These are phyloP conservation scores for Pseudocohnilembus persalinus DNA, from an alignment of 169 alveolate genomes.

Conservation along the genomic window DNA sequence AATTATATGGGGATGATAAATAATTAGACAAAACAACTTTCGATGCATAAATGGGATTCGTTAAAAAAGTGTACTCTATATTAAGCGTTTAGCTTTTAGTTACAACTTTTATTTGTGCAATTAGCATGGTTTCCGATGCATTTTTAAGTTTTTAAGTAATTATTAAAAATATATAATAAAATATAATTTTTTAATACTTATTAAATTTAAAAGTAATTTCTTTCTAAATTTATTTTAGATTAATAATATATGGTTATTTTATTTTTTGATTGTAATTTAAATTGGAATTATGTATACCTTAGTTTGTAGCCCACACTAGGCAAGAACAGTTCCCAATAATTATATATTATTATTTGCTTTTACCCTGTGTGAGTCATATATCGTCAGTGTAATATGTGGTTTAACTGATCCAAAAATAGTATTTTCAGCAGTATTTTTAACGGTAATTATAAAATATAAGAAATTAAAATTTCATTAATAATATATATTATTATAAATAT, in stretches of 20 bases:
- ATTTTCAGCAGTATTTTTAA: constrained; percentile 37
- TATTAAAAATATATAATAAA: no score
- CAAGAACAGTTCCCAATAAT: constrained; percentile 47
- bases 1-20: background rate
- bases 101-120: constrained; percentile 19
- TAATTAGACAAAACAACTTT: background rate
- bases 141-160: constrained; percentile 11
- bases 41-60: constrained; percentile 28
- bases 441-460: constrained; percentile 10
- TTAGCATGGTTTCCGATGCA: constrained; percentile 8
- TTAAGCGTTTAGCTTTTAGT: constrained; percentile 31
- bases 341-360: constrained; percentile 45
- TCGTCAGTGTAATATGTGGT: constrained; percentile 27
- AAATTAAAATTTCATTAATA: background rate
- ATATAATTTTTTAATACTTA: background rate
- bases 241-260: constrained; percentile 5
- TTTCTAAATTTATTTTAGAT: background rate
- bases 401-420: constrained; percentile 13
- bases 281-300: constrained; percentile 9
- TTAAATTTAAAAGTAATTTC: no score
- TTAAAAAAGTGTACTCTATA: constrained; percentile 51
- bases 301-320: constrained; percentile 39
- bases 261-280: constrained; percentile 13
- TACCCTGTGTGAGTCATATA: constrained; percentile 45
- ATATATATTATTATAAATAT: background rate